A percentile compares a stretch with the other conserved stretches of the same genome.
phyloP scores from a whole-genome alignment of 306 rosid genomes.

The Arachis stenosperma region DNA sequence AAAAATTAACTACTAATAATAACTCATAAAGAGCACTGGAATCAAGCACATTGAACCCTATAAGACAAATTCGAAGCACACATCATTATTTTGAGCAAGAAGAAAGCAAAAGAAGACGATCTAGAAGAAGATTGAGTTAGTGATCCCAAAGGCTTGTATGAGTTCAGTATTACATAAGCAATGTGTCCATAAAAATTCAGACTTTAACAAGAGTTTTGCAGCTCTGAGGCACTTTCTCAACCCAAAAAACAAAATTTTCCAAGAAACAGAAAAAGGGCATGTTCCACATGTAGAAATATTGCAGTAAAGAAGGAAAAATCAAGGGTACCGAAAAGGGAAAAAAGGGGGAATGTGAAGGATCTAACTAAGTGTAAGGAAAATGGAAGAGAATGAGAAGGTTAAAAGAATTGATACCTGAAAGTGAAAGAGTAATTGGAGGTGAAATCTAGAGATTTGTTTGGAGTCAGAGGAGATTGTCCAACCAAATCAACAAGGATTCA shows the following conservation, averaged over 20 bases:
- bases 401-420: constrained; percentile 18
- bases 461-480: neutral
- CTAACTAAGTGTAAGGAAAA: constrained; percentile 16
- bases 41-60: constrained; percentile 17
- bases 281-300: neutral
- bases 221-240: constrained; percentile 3
- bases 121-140: constrained; percentile 27
- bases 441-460: constrained; percentile 31
- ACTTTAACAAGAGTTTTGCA: neutral
- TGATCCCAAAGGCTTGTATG: constrained; percentile 30
- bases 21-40: constrained; percentile 18
- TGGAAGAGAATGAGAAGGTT: neutral
- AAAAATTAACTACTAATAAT: neutral
- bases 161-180: neutral
- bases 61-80: constrained; percentile 37
- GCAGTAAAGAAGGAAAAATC: neutral
- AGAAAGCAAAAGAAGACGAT: constrained; percentile 30
- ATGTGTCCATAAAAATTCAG: neutral
- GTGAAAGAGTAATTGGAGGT: neutral
- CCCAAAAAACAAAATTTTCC: constrained; percentile 14
- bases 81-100: constrained; percentile 22
- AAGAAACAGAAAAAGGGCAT: neutral
- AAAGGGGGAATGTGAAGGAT: constrained; percentile 12
- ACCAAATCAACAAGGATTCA: constrained; percentile 16
- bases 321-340: neutral